These are phyloP conservation scores for Chlorella variabilis DNA, from an alignment of 163 green algal genomes.

Conservation along the genomic window DNA sequence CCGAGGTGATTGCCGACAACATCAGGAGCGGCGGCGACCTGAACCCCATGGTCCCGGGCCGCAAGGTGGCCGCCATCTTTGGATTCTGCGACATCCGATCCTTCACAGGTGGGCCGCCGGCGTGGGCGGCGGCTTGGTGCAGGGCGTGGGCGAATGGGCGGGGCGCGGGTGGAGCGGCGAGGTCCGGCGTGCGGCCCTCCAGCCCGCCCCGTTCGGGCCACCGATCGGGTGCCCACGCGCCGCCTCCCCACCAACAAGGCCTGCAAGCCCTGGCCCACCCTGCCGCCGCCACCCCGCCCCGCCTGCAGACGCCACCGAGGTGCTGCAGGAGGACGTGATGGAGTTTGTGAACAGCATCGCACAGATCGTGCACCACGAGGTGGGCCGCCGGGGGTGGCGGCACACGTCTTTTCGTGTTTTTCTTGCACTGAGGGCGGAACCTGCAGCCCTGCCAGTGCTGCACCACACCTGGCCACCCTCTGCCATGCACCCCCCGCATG, in stretches of 20 bases:
- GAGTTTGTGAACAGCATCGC: constrained; percentile 98
- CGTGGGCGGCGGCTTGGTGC: not conserved
- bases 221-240: too few species aligned
- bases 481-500: too few species aligned
- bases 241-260: not conserved
- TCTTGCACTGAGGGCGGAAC: too few species aligned
- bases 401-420: too few species aligned
- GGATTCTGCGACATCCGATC: constrained; percentile 97
- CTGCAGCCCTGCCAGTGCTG: too few species aligned
- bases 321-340: constrained; percentile 96
- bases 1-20: constrained; percentile 90
- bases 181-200: not conserved
- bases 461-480: too few species aligned
- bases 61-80: constrained; percentile 90
- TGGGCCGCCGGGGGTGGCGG: too few species aligned
- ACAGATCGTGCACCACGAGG: constrained; percentile 91
- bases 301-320: constrained; percentile 86
- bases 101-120: constrained; percentile 79
- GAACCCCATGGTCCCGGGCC: constrained; percentile 93
- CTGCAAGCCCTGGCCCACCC: too few species aligned
- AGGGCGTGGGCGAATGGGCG: not conserved
- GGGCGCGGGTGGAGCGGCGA: not conserved
- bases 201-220: too few species aligned
- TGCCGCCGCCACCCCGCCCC: not conserved
- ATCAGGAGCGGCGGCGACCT: constrained; percentile 91